phyloP scores from a whole-genome alignment of 2,329 filamentous ascomycete genomes.

The Colletotrichum musicola region DNA sequence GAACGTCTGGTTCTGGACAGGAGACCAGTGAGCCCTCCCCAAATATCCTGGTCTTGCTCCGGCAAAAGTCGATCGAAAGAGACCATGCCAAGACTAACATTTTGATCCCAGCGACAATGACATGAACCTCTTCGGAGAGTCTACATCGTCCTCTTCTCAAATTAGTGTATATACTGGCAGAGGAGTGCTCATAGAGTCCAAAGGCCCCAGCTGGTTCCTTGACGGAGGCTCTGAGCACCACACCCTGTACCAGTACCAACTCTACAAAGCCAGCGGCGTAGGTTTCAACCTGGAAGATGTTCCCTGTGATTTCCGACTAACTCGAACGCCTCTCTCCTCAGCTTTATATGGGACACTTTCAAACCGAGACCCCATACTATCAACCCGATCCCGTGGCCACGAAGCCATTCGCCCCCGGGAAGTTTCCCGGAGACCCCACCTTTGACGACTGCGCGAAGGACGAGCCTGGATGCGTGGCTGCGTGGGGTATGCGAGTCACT shows the following conservation, averaged over 20 bases:
- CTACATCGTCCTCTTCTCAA: no score
- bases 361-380: constrained; percentile 43
- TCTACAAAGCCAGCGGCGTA: constrained; percentile 39
- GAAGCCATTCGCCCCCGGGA: background rate
- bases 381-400: background rate
- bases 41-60: no score
- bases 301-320: constrained; percentile 52
- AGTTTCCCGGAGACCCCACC: background rate
- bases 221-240: constrained; percentile 62
- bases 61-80: no score
- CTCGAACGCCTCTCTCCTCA: constrained; percentile 42
- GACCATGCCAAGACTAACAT: no score
- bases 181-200: constrained; percentile 47
- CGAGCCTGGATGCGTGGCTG: no score
- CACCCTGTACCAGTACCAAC: constrained; percentile 61
- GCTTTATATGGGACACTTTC: constrained; percentile 55
- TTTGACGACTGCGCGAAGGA: background rate
- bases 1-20: constrained; percentile 54
- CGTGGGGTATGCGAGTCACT: no score
- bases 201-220: constrained; percentile 49
- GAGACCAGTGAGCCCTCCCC: constrained; percentile 50
- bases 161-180: constrained; percentile 25
- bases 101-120: no score
- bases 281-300: no score
- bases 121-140: no score